Evolutionary conservation across 306 rosid genomes (phyloP).

Genomic region (Lablab purpureus): DNA sequence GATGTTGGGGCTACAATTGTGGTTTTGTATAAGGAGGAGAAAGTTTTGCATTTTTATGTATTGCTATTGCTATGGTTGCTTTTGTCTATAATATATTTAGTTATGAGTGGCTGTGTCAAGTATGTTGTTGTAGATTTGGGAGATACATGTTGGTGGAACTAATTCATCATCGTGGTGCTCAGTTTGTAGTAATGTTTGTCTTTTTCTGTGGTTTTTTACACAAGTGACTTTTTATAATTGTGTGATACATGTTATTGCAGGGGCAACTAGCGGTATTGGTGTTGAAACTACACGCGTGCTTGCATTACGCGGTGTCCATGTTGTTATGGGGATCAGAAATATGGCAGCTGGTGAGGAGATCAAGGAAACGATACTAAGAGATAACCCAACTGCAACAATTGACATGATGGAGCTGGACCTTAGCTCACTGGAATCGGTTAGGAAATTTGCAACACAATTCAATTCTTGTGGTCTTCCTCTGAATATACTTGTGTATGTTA

Average conservation of each 20-base stretch:
- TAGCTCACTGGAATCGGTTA: conserved; percentile 68
- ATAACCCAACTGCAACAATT: conserved; percentile 67
- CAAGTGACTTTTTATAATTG: not conserved
- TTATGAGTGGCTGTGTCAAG: not conserved
- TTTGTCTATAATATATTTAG: no score
- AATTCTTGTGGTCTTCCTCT: conserved; percentile 63
- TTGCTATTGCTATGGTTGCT: no score
- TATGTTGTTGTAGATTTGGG: conserved; percentile 6
- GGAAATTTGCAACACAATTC: conserved; percentile 68
- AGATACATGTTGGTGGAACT: conserved; percentile 3
- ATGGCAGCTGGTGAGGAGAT: conserved; percentile 57
- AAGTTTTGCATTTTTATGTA: not conserved
- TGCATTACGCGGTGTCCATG: conserved; percentile 79
- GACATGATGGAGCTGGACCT: conserved; percentile 79
- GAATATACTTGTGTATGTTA: conserved; percentile 73
- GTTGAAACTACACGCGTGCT: conserved; percentile 74
- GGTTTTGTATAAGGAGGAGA: not conserved
- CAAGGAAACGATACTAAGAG: conserved; percentile 61
- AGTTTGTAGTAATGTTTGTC: not conserved
- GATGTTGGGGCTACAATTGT: not conserved
- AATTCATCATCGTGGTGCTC: conserved; percentile 10
- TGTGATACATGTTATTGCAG: conserved; percentile 48
- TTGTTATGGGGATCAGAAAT: conserved; percentile 73
- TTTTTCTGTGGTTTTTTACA: not conserved
- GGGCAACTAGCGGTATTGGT: conserved; percentile 86